Evolutionary conservation across 2,329 filamentous ascomycete genomes (phyloP).

Genomic region (Ceratocystis destructans): DNA sequence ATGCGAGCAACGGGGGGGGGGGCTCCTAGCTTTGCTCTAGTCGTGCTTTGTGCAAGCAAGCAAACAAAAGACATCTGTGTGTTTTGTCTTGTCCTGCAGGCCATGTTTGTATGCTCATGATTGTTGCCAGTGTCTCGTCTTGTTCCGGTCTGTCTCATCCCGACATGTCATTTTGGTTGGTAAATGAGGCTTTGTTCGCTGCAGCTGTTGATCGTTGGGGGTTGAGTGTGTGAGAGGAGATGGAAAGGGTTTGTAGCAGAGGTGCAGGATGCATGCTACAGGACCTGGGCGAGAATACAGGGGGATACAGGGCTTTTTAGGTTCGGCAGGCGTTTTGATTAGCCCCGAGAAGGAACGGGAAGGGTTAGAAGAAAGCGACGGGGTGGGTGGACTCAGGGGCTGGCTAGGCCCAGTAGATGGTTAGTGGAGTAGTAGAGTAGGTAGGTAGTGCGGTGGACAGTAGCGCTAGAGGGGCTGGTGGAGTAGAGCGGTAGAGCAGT

Average conservation of each 20-base stretch:
- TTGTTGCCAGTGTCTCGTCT: background rate
- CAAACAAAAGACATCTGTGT: too few species aligned
- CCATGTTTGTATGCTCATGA: background rate
- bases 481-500: too few species aligned
- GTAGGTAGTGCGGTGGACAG: too few species aligned
- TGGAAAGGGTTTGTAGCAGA: background rate
- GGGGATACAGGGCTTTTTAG: too few species aligned
- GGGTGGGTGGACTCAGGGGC: too few species aligned
- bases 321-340: too few species aligned
- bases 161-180: background rate
- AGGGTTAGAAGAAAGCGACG: too few species aligned
- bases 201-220: background rate
- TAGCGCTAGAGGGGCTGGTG: too few species aligned
- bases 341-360: background rate
- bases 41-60: too few species aligned
- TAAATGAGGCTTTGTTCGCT: background rate
- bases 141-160: background rate
- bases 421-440: too few species aligned
- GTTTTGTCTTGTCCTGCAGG: too few species aligned
- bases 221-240: background rate
- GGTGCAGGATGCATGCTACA: background rate
- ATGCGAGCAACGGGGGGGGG: background rate
- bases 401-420: too few species aligned
- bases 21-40: background rate
- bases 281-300: background rate